Percentiles rank a stretch among this genome's conserved stretches.
Conservation (phyloP, 805 yeast genomes). For the Metahyphopichia silvanorum region DNA sequence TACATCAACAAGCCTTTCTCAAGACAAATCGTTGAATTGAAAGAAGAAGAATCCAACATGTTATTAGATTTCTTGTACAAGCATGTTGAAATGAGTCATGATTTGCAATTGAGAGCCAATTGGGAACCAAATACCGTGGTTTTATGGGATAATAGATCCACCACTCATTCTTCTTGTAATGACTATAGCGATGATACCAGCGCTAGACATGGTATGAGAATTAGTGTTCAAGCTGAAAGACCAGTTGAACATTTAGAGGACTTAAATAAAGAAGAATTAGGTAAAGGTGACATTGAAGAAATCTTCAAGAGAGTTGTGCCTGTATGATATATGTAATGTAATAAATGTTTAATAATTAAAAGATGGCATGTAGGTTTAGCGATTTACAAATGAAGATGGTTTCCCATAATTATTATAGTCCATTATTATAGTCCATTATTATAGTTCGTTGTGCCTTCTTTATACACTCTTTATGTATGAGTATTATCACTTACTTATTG, state of each 20-base stretch:
- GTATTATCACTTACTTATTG: too few species aligned
- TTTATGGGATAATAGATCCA: constrained; percentile 76
- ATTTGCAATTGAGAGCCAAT: constrained; percentile 64
- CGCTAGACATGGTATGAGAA: constrained; percentile 69
- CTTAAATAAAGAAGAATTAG: constrained; percentile 30
- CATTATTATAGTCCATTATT: too few species aligned
- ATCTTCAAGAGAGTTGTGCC: constrained; percentile 1
- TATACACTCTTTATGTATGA: too few species aligned
- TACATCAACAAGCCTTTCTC: constrained; percentile 61
- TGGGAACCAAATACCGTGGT: constrained; percentile 74
- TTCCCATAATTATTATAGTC: too few species aligned
- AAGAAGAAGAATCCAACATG: constrained; percentile 65
- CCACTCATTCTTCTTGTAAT: constrained; percentile 63
- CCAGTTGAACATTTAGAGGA: constrained; percentile 49
- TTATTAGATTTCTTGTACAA: constrained; percentile 55
- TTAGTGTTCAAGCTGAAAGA: constrained; percentile 71
- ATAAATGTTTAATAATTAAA: too few species aligned
- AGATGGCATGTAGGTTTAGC: too few species aligned
- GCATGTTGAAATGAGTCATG: constrained; percentile 52
- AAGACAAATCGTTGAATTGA: constrained; percentile 66
- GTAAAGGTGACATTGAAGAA: constrained; percentile 2
- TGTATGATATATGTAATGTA: too few species aligned
- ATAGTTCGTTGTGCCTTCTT: too few species aligned
- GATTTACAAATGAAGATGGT: too few species aligned
- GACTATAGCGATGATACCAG: constrained; percentile 65